phyloP scores from a whole-genome alignment of 1,284 basidiomycete species.

The Ganoderma leucocontextum region DNA sequence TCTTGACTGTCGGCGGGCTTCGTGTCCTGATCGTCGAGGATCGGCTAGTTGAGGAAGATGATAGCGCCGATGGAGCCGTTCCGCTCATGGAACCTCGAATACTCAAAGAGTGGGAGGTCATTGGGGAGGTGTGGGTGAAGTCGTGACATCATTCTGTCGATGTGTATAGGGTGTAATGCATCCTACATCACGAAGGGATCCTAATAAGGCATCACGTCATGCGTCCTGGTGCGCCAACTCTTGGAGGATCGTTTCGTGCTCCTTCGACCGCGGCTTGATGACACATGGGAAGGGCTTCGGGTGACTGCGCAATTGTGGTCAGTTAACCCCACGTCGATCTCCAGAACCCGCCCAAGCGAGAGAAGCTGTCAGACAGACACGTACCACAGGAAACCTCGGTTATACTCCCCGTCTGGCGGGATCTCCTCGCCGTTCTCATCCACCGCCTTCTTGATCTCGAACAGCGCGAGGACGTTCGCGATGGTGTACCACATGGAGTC shows the following conservation, averaged over 20 bases:
- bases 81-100: constrained; percentile 46
- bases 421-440: constrained; percentile 31
- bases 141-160: constrained; percentile 27
- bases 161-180: neutral
- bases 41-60: constrained; percentile 53
- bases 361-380: constrained; percentile 7
- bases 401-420: constrained; percentile 31
- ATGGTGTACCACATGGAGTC: constrained; percentile 33
- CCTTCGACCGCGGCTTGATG: constrained; percentile 32
- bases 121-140: constrained; percentile 73
- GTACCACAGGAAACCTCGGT: constrained; percentile 29
- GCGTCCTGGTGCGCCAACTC: constrained; percentile 20
- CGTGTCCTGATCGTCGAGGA: constrained; percentile 69
- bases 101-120: constrained; percentile 72
- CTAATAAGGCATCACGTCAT: neutral
- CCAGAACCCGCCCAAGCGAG: neutral
- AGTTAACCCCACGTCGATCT: neutral
- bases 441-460: constrained; percentile 30
- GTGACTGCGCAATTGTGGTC: constrained; percentile 19
- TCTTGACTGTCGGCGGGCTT: constrained; percentile 67
- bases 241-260: constrained; percentile 28
- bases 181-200: neutral
- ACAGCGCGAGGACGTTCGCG: constrained; percentile 27
- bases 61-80: constrained; percentile 48
- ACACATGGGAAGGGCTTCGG: constrained; percentile 34